phyloP scores from a whole-genome alignment of 1,139 yeast species.

The Pneumocystis jirovecii region DNA sequence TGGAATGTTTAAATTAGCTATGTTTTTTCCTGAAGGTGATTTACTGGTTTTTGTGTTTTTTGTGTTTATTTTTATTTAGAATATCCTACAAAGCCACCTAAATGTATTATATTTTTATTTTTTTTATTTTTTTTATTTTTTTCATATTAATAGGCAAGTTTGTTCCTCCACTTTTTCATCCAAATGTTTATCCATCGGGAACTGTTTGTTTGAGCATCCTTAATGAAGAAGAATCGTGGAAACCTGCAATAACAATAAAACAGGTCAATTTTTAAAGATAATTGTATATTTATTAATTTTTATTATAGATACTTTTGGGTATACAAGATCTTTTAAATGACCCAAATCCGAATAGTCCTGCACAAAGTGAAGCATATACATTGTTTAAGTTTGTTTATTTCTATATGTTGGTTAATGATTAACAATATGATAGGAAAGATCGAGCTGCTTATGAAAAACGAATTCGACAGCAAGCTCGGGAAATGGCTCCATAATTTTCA shows the following conservation, averaged over 20 bases:
- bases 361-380: conserved; percentile 93
- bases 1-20: conserved; percentile 75
- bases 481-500: conserved; percentile 4
- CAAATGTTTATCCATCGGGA: conserved; percentile 93
- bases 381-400: conserved; percentile 34
- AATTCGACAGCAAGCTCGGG: conserved; percentile 36
- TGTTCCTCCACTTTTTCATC: conserved; percentile 83
- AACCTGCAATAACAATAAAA: conserved; percentile 87
- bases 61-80: conserved; percentile 28
- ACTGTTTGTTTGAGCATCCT: conserved; percentile 83
- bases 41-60: background rate
- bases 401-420: conserved; percentile 5
- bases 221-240: conserved; percentile 95
- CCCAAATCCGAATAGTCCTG: conserved; percentile 93
- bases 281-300: background rate
- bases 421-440: conserved; percentile 34
- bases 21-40: conserved; percentile 48
- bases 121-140: background rate
- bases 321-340: conserved; percentile 78
- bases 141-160: conserved; percentile 28
- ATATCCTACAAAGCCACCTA: conserved; percentile 94
- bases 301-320: conserved; percentile 48
- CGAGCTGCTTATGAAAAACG: conserved; percentile 54
- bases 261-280: conserved; percentile 27
- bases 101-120: conserved; percentile 31